Base-by-base conservation (phyloP, 495 filamentous ascomycete genomes). In the Neurospora sp. region DNA sequence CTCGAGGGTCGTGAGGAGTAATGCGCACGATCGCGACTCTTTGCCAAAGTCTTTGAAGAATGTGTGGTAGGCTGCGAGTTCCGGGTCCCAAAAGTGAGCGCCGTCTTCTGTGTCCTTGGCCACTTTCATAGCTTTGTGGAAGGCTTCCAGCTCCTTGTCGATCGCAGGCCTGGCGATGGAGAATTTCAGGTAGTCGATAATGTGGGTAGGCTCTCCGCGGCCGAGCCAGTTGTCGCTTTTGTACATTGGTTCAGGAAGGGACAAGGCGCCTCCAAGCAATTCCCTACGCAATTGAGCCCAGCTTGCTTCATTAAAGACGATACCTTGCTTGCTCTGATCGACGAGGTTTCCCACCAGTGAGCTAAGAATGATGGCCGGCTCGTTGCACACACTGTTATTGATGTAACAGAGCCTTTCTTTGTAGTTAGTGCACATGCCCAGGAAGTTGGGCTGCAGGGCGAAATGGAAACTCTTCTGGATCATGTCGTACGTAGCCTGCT, bases 321-420 rank as follows among this genome's bases (percentile, higher is more conserved):
- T 86, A 11, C 94, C 94, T 44, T 91, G 89, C 77, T 98, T 98
- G 16, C 88, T 85, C 16, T 90, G 88, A 76, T 98, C 95, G 6
- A 97, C 93, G 5, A 98, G 82, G 42, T 91, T 84, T 61, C 93
- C 91, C 10, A 97, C 88, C 0, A 98, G 85, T 35, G 85, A 87
- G 61, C 90, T 90, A 3, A 97, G 79, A 18, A 86, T 81, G 22
- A 90, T 84, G 1, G 91, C 89, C 2, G 78, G 74, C 0, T 80
- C 71, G 40, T 89, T 85, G 53, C 85, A 77, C 14, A 95, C 89
- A 6, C 81, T 84, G 69, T 89, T 86, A 18, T 86, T 82, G 35
- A 71, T 70, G 69, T 97, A 97, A 46, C 88, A 88, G 2, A 92
- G 77, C 35, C 84, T 88, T 72, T 94, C 91, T 75, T 94, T 93